Evolutionary conservation across 257 asterid genomes (phyloP).

Genomic region (Nicotiana knightiana): DNA sequence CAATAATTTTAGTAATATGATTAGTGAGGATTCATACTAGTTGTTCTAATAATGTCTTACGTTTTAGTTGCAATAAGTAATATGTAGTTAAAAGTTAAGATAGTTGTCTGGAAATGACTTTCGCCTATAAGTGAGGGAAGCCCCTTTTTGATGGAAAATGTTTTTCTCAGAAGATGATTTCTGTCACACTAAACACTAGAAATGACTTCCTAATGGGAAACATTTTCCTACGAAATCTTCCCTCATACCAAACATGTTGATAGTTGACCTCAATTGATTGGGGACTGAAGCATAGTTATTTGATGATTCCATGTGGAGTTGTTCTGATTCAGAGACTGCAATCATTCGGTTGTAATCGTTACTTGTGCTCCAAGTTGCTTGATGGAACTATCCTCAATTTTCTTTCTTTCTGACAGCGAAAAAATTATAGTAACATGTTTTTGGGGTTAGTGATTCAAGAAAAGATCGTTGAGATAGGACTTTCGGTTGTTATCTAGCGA

Average conservation of each 20-base stretch:
- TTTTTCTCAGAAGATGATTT: neutral
- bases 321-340: neutral
- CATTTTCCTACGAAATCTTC: neutral
- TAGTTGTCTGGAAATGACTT: neutral
- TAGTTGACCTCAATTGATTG: neutral
- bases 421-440: neutral
- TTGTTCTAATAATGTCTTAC: neutral
- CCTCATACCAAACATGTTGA: neutral
- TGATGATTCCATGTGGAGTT: conserved; percentile 1
- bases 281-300: neutral
- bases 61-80: neutral
- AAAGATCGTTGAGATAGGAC: neutral
- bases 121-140: neutral
- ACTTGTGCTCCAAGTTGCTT: neutral
- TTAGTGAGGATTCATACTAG: neutral
- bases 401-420: neutral
- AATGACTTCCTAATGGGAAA: neutral
- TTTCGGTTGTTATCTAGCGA: neutral
- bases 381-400: neutral
- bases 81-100: neutral
- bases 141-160: neutral
- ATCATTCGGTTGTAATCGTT: neutral
- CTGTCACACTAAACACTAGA: no score
- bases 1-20: neutral
- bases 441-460: neutral